A percentile compares a stretch with the other conserved stretches of the same genome.
phyloP scores from a whole-genome alignment of 208 protist genomes.

The Acanthamoeba lenticulata region DNA sequence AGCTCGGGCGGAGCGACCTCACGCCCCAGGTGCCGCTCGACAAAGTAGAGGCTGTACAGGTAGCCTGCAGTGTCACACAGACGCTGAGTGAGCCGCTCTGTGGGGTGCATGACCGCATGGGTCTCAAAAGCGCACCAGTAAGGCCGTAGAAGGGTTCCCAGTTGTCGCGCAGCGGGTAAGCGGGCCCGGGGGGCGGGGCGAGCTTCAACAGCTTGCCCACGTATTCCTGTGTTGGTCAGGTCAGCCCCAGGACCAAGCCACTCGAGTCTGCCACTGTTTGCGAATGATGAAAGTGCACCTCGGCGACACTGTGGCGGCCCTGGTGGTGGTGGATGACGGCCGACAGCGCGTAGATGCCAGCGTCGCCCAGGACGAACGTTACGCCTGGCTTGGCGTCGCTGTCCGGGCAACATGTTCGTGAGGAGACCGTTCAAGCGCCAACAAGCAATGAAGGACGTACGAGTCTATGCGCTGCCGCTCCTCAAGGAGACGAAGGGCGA shows the following conservation, averaged over 20 bases:
- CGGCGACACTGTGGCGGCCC: background rate
- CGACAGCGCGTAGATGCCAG: background rate
- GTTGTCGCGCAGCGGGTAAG: background rate
- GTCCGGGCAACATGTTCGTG: background rate
- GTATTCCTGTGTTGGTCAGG: background rate
- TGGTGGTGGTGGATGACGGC: conserved; percentile 55
- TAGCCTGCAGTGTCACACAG: background rate
- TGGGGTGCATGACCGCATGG: no score
- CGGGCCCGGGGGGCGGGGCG: background rate
- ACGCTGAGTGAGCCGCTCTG: background rate
- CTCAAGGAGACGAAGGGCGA: background rate
- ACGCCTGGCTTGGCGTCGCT: background rate
- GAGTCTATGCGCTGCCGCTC: background rate
- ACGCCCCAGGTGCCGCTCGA: background rate
- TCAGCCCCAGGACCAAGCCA: background rate
- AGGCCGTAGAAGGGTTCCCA: conserved; percentile 46
- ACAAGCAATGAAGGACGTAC: background rate
- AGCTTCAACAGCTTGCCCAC: background rate
- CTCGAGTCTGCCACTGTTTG: background rate
- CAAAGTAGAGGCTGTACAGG: conserved; percentile 21
- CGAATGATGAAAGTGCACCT: background rate
- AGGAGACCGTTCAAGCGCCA: background rate
- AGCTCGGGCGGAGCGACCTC: conserved; percentile 9
- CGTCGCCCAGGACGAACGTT: background rate
- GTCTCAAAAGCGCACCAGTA: background rate